These are phyloP conservation scores for Akebia trifoliata DNA, from an alignment of 164 flowering plant species.

Conservation along the genomic window DNA sequence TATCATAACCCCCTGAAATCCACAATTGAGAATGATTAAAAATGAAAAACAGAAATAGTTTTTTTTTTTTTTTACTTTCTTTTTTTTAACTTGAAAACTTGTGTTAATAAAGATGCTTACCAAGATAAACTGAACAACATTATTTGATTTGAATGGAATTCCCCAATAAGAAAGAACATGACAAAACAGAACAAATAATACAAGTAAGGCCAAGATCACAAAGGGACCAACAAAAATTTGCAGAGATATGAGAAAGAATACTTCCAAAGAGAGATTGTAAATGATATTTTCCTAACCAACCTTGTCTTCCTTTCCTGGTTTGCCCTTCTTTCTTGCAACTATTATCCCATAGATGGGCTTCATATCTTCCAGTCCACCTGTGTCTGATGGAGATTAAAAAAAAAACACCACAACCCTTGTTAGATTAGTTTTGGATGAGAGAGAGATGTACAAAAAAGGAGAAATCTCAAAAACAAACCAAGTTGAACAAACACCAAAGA, in stretches of 20 bases:
- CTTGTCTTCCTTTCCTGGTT: slow-evolving; percentile 95
- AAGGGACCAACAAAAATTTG: slow-evolving; percentile 14
- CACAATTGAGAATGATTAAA: background rate
- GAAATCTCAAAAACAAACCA: background rate
- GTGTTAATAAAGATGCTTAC: slow-evolving; percentile 30
- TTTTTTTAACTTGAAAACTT: background rate
- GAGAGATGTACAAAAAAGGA: background rate
- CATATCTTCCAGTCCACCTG: slow-evolving; percentile 94
- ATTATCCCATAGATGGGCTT: slow-evolving; percentile 94
- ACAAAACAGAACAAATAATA: slow-evolving; percentile 15
- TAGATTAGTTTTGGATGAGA: background rate
- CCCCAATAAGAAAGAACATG: slow-evolving; percentile 26
- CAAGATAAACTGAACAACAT: slow-evolving; percentile 57
- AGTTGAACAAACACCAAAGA: background rate
- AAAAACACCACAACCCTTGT: slow-evolving; percentile 2
- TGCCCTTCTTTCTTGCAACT: slow-evolving; percentile 96
- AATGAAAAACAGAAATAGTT: background rate
- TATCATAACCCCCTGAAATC: slow-evolving; percentile 78
- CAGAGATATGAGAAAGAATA: slow-evolving; percentile 6
- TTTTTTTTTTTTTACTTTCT: background rate
- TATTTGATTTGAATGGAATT: slow-evolving; percentile 23
- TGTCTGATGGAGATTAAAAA: slow-evolving; percentile 40
- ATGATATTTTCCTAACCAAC: slow-evolving; percentile 31
- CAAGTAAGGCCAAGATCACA: slow-evolving; percentile 28
- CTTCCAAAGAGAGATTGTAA: slow-evolving; percentile 10